phyloP scores from a whole-genome alignment of 2,329 filamentous ascomycete species.

The Akanthomyces lecanii region DNA sequence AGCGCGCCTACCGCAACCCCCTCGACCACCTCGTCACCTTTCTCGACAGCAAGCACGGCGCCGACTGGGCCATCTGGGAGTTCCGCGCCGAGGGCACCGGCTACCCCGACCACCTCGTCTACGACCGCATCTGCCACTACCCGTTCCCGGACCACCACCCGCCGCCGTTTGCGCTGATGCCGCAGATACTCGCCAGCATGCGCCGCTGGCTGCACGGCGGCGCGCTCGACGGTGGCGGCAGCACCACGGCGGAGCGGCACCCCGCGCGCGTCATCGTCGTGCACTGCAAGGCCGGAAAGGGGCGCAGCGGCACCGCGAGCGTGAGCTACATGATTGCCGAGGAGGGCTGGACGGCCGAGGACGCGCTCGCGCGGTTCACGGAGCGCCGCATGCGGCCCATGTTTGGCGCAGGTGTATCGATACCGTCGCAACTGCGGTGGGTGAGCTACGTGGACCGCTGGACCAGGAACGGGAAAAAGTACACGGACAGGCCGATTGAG shows the following conservation, averaged over 20 bases:
- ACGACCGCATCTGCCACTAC: constrained; percentile 81
- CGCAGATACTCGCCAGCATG: constrained; percentile 88
- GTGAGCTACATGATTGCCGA: constrained; percentile 90
- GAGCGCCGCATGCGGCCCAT: constrained; percentile 81
- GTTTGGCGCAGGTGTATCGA: constrained; percentile 86
- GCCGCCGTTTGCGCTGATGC: constrained; percentile 84
- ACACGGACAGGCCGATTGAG: constrained; percentile 78
- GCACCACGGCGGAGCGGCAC: constrained; percentile 5
- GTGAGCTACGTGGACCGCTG: constrained; percentile 85
- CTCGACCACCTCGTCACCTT: constrained; percentile 82
- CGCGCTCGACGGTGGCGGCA: constrained; percentile 28
- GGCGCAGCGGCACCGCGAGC: constrained; percentile 80
- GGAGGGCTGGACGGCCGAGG: constrained; percentile 56
- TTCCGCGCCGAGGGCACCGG: constrained; percentile 95
- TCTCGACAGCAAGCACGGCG: constrained; percentile 77
- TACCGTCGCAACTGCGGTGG: constrained; percentile 87
- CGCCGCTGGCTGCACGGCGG: constrained; percentile 71
- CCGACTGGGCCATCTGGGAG: constrained; percentile 94
- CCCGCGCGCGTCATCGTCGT: constrained; percentile 70
- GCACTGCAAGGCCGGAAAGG: constrained; percentile 97
- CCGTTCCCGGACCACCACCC: constrained; percentile 98
- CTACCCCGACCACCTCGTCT: constrained; percentile 87
- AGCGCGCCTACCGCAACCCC: constrained; percentile 90
- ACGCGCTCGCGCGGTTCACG: constrained; percentile 60
- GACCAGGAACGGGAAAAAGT: constrained; percentile 69